Conservation (phyloP, 306 rosid genomes). For the Quercus robur region DNA sequence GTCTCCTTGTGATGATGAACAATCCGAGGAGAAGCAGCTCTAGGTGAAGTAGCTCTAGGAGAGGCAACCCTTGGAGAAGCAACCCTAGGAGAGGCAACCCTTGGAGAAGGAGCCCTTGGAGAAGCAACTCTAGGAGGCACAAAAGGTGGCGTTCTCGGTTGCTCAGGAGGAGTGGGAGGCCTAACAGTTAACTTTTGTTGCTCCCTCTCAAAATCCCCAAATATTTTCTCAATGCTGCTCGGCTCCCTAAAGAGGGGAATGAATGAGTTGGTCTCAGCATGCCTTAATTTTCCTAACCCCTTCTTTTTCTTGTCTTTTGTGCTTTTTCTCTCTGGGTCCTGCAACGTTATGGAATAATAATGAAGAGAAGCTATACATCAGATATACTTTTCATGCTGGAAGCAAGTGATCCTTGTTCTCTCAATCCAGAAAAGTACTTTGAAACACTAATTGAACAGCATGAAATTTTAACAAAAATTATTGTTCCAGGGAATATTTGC, state of each 20-base stretch:
- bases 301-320: conserved; percentile 82
- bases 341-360: conserved; percentile 17
- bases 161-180: conserved; percentile 68
- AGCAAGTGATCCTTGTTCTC: neutral
- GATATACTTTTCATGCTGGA: conserved; percentile 2
- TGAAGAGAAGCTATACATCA: conserved; percentile 10
- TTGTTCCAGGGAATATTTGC: neutral
- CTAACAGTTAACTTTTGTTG: conserved; percentile 59
- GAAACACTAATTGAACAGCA: neutral
- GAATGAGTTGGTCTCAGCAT: conserved; percentile 83
- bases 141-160: conserved; percentile 60
- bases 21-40: conserved; percentile 50
- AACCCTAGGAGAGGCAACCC: conserved; percentile 30
- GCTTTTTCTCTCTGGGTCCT: conserved; percentile 73
- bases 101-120: conserved; percentile 47
- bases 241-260: conserved; percentile 93
- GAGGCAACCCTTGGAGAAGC: conserved; percentile 46
- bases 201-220: conserved; percentile 91
- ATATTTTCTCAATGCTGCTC: conserved; percentile 94
- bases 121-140: conserved; percentile 56
- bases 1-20: conserved; percentile 54
- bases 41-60: conserved; percentile 37
- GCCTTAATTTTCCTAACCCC: conserved; percentile 59
- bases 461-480: neutral
- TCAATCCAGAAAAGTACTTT: conserved; percentile 3